Evolutionary conservation across 2,329 filamentous ascomycete genomes (phyloP), one percentile per base, ranked within the genome.

Genomic region (Ophiocordyceps camponoti-saundersi): DNA sequence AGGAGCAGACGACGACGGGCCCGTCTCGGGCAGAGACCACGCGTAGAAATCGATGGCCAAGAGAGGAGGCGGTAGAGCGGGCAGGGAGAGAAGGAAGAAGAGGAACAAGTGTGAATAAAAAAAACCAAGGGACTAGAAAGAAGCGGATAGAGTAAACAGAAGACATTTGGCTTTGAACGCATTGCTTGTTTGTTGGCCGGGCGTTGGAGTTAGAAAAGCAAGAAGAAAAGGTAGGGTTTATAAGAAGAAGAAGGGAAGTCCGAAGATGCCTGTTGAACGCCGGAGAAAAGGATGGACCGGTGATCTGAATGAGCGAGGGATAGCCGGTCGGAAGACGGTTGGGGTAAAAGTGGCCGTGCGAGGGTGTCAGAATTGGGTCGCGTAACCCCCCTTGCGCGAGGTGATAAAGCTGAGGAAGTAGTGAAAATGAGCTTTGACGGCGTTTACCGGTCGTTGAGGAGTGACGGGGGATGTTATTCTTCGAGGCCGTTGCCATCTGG

Each of bases 191-290:
- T 22, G 42, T 26, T n/a, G 34, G 34, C 34, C 34, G 15, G 13
- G 3, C 15, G 6, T 6, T 12, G 10, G 15, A 36, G 32, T 4
- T 5, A 36, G 32, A 36, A 36, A 36, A 36, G 32, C 32, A 39
- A 18, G 6, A 39, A 8, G 6, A 8, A 26, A 26, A 8, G 8
- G 8, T 5, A 26, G 23, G 23, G 23, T 26, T 26, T 26, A 26
- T 26, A 26, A 8, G 23, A 26, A 36, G 42, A 47, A 26, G 15
- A 20, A 47, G 7, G 13, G 30, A 21, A 21, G 45, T 26, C 39
- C 45, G 44, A 22, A 42, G 30, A 47, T 48, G 48, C 46, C 48
- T 36, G 44, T 30, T 46, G 43, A 53, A 51, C 51, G 50, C 51
- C 51, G 21, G 46, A 18, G n/a, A 47, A 47, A 39, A 39, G 34